A percentile compares a stretch with the other conserved stretches of the same genome.
Conservation (phyloP, 208 protist genomes). For the Acanthamoeba rhysodes region DNA sequence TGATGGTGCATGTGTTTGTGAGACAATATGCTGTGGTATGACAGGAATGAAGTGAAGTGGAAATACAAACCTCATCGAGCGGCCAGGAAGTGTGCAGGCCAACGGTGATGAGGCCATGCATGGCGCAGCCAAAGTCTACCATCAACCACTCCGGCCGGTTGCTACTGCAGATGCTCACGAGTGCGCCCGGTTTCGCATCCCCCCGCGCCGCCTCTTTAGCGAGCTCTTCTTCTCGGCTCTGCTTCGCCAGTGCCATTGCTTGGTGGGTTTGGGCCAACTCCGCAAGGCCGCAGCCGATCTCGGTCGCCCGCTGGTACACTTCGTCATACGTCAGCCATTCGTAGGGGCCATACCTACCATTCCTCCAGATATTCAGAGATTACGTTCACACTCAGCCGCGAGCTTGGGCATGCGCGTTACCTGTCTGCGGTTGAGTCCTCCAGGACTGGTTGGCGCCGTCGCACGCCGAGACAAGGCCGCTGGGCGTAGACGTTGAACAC, state of each 20-base stretch:
- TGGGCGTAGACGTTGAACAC: background rate
- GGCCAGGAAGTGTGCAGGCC: conserved; percentile 63
- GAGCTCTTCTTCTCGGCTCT: background rate
- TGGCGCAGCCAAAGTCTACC: conserved; percentile 70
- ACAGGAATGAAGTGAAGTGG: background rate
- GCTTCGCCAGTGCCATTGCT: background rate
- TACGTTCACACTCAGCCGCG: too few species aligned
- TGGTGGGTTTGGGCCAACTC: background rate
- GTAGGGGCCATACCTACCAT: background rate
- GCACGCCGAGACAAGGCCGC: background rate
- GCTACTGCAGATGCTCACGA: conserved; percentile 63
- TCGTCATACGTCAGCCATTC: background rate
- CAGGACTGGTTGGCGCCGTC: background rate
- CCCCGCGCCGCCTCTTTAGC: background rate
- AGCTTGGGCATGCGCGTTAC: too few species aligned
- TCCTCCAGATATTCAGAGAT: background rate
- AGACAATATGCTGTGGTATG: background rate
- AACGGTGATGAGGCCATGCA: conserved; percentile 37
- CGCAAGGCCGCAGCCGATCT: background rate
- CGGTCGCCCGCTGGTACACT: background rate
- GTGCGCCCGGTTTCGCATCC: background rate
- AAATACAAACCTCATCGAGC: background rate
- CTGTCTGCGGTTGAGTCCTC: background rate
- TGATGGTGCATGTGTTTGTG: too few species aligned
- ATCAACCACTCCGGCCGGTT: conserved; percentile 78